Evolutionary conservation across 164 flowering plant genomes (phyloP).

Genomic region (Vitis riparia): DNA sequence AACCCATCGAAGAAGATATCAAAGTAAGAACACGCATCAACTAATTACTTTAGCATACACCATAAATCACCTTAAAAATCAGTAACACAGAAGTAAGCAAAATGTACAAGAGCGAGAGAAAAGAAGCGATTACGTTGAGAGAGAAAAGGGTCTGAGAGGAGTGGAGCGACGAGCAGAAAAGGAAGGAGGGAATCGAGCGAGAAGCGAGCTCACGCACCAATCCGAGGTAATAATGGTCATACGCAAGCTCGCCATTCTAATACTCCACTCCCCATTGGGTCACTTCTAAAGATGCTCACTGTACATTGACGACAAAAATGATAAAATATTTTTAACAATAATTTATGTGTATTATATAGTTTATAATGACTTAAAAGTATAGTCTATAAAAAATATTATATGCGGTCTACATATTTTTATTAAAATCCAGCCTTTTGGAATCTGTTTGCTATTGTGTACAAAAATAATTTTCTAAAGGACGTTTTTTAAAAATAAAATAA

Average conservation of each 20-base stretch:
- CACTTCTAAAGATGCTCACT: background rate
- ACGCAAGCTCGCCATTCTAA: background rate
- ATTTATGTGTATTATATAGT: too few relatives aligned
- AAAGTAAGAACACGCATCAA: too few relatives aligned
- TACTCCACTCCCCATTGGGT: background rate
- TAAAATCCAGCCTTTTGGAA: too few relatives aligned
- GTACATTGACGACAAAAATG: too few relatives aligned
- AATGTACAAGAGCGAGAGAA: background rate
- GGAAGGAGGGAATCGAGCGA: background rate
- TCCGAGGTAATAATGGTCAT: background rate
- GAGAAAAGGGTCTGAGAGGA: background rate
- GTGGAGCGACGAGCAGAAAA: background rate
- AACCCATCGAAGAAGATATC: too few relatives aligned
- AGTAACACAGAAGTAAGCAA: background rate
- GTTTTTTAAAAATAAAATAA: too few relatives aligned
- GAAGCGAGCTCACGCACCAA: conserved; percentile 8
- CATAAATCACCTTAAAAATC: conserved; percentile 4
- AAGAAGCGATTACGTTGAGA: conserved; percentile 7
- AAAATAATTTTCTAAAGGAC: too few relatives aligned
- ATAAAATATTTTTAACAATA: too few relatives aligned
- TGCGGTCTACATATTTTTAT: too few relatives aligned
- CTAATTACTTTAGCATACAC: background rate
- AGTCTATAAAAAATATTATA: too few relatives aligned
- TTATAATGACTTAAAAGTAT: too few relatives aligned
- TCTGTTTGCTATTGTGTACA: too few relatives aligned